Evolutionary conservation across 331 rosid species (phyloP).

Genomic region (Malus hybrid): DNA sequence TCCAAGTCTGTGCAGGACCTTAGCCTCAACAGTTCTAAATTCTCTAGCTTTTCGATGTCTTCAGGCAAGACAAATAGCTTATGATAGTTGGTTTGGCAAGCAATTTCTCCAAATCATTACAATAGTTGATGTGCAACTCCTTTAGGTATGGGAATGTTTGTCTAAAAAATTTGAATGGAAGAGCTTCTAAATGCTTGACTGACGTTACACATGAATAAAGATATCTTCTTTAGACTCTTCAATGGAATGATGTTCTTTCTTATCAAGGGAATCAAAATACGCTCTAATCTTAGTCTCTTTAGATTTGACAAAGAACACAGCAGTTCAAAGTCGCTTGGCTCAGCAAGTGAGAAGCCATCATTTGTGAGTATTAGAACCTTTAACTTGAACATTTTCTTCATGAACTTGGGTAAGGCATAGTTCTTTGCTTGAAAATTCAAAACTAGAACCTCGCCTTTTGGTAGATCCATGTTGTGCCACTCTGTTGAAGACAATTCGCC

Average conservation of each 20-base stretch:
- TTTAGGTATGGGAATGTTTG: conserved; percentile 34
- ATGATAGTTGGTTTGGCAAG: conserved; percentile 49
- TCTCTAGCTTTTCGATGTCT: conserved; percentile 29
- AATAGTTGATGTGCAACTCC: conserved; percentile 49
- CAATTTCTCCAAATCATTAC: conserved; percentile 38
- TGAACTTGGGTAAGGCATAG: too few species aligned
- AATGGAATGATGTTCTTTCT: background rate
- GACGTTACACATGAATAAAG: conserved; percentile 49
- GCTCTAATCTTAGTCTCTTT: too few species aligned
- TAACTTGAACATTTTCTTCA: too few species aligned
- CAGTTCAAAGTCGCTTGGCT: too few species aligned
- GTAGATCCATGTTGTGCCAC: too few species aligned
- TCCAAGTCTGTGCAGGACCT: conserved; percentile 36
- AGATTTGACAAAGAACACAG: too few species aligned
- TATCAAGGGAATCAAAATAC: too few species aligned
- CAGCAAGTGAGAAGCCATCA: too few species aligned
- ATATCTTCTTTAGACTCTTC: conserved; percentile 32
- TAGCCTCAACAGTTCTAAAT: conserved; percentile 44
- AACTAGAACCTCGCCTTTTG: too few species aligned
- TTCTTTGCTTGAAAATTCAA: too few species aligned
- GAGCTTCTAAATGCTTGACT: conserved; percentile 15
- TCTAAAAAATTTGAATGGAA: conserved; percentile 21
- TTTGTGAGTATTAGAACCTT: too few species aligned
- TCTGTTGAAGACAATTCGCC: too few species aligned
- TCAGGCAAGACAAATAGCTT: conserved; percentile 29